phyloP scores from a whole-genome alignment of 768 basidiomycete species.

The Amanita exitialis region DNA sequence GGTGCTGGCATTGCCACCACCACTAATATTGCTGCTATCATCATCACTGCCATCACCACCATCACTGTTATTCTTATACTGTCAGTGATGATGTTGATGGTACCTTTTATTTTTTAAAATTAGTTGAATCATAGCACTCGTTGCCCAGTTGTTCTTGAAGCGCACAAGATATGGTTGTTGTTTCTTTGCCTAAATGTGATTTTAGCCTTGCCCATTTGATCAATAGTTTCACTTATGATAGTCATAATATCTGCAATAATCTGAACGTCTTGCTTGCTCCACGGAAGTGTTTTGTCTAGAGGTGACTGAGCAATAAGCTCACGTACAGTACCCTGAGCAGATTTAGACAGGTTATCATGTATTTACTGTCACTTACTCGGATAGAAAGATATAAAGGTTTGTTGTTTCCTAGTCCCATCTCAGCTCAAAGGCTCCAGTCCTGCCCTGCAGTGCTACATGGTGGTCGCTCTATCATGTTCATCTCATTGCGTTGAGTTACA shows the following conservation, averaged over 20 bases:
- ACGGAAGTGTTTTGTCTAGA: neutral
- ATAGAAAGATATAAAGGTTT: neutral
- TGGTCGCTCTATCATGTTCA: neutral
- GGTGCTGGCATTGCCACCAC: too few relatives aligned
- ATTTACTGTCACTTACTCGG: too few relatives aligned
- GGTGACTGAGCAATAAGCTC: neutral
- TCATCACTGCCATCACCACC: too few relatives aligned
- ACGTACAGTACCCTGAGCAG: neutral
- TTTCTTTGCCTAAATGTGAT: neutral
- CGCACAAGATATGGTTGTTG: neutral
- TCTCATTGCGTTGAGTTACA: neutral
- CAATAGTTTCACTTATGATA: neutral
- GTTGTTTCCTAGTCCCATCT: neutral
- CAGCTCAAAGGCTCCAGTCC: neutral
- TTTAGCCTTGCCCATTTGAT: neutral
- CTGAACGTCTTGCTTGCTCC: neutral
- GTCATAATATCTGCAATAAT: neutral
- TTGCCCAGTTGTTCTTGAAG: neutral
- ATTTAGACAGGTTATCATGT: too few relatives aligned
- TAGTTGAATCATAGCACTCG: neutral
- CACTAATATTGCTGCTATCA: too few relatives aligned
- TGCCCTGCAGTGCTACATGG: neutral
- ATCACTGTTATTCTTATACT: too few relatives aligned
- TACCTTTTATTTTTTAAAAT: constrained; percentile 7
- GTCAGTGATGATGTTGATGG: constrained; percentile 7